Evolutionary conservation across 2,329 filamentous ascomycete species (phyloP), one percentile per base, ranked within the genome.

Genomic region (Leptographium lundbergii): DNA sequence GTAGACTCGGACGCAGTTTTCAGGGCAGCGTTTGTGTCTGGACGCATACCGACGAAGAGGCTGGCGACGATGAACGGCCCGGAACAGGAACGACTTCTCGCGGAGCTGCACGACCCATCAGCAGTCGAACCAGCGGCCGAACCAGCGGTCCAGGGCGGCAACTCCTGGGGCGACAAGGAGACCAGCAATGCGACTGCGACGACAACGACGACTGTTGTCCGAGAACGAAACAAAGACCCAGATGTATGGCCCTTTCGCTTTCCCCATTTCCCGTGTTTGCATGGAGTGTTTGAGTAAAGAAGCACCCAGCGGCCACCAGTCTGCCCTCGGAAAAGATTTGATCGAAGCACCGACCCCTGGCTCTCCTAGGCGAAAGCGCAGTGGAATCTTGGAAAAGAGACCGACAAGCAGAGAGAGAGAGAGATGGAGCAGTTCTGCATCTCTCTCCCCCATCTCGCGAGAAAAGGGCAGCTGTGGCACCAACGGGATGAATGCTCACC

Each of bases 11-110:
- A 59, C 17, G 59, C 29, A 5, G 67, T 68, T 19, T 71, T 75
- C 61, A 66, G 68, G 22, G 62, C 67, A 5, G 69, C 68, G 1
- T 59, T 71, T 2, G 59, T 69, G 10, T 63, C 64, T 1, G 69
- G 69, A 0, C 58, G 63, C 4, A 59, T 72, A 1, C 62, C 64
- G 4, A 61, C 69, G 0, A 47, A 29, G 11, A 54, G 7, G 3
- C 52, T 65, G 29, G 61, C 61, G 1, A 52, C 32, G 4, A 60
- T 63, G 53, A 54, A 9, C 1, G 39, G 11, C 6, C 6, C 29
- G 1, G 56, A 61, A 4, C 57, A 59, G 25, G 42, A 47, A 1
- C 19, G 13, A 10, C 34, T 60, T 6, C 10, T 59, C 3, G 4
- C 29, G 4, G 29, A 48, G 10, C 17, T 63, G n/a, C 50, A 56